Base-by-base conservation (phyloP, 2,329 filamentous ascomycete genomes). In the Xylariaceae sp. region DNA sequence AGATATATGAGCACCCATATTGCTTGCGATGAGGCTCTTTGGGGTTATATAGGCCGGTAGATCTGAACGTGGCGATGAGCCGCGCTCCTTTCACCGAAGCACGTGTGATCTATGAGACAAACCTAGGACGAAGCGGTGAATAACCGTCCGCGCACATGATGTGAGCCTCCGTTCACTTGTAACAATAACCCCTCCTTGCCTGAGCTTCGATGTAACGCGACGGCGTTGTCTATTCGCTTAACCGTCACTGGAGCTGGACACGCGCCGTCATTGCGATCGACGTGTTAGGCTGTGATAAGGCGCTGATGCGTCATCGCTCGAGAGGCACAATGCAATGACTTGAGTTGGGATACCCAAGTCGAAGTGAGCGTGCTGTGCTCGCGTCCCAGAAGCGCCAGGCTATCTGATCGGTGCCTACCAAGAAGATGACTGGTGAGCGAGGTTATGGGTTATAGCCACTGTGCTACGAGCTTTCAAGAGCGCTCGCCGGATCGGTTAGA, bases 1-100 rank as follows among this genome's bases (percentile, higher is more conserved):
- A 51, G 17, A 48, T 63, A 63, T 63, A 63, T 61, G 51, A 63
- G 59, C 51, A 50, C 23, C 51, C 17, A 41, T 37, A 37, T 49
- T 13, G 54, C 11, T 57, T 59, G 10, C 34, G 17, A 51, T 53
- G 56, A 49, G 53, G 61, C 56, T 56, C 53, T 47, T 41, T 18
- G n/a, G 41, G 55, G 44, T 44, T 58, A 57, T 35, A 34, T 47
- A 53, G 23, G 39, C 17, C 17, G 30, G 37, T 35, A 54, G 53
- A 56, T 15, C 17, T 30, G 49, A 53, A 55, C 51, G 47, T 56
- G 50, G 47, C 50, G 7, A 52, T 58, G 54, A 56, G 48, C 30
- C 23, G 53, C 2, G 18, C 23, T 51, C 45, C 48, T 55, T 50
- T 60, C 53, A 58, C 59, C 51, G 53, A 59, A 54, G 2, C 51